Evolutionary conservation across 495 filamentous ascomycete species (phyloP), one percentile per base, ranked within the genome.

Genomic region (Penicillium malachiteum): DNA sequence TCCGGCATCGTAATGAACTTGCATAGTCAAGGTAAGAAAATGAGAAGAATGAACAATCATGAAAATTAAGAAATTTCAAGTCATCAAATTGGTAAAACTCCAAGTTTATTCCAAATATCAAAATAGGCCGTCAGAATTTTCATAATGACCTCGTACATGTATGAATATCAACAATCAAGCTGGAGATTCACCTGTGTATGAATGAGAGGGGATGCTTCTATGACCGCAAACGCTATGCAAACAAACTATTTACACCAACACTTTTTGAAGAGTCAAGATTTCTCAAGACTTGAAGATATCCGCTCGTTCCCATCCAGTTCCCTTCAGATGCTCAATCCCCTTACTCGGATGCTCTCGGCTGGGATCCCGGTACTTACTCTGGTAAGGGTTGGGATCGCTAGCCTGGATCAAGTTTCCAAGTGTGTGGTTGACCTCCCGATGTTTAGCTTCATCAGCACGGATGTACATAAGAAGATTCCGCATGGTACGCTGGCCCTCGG

Each of bases 381-480:
- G 83, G 61, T 92, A 97, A 9, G 94, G 94, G 69, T 98, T 97
- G 13, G 91, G 91, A 67, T 98, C 94, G 8, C 83, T 73, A 17
- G 80, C 83, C 69, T 92, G 90, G 51, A 91, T 75, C 35, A 97
- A 70, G 63, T 96, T 96, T 37, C 86, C 84, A 45, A 98, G 72
- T 0, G 94, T 97, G 65, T 98, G 94, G 71, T 98, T 98, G 53
- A 97, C 95, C 70, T 97, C 95, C 14, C 94, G 79, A 68, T 98
- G 94, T 71, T 93, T 94, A n/a, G 91, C 89, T 73, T 98, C 94
- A 65, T 98, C 94, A 0, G 92, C 92, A 5, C 95, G 83, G 54
- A 98, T 85, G 60, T 97, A 96, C 35, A 90, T 69, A 62, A 98
- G 74, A 45, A 97, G 73, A 67, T 97, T 91, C 54, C 77, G 81